Evolutionary conservation across 768 basidiomycete genomes (phyloP).

Genomic region (Pluteus cervinus): DNA sequence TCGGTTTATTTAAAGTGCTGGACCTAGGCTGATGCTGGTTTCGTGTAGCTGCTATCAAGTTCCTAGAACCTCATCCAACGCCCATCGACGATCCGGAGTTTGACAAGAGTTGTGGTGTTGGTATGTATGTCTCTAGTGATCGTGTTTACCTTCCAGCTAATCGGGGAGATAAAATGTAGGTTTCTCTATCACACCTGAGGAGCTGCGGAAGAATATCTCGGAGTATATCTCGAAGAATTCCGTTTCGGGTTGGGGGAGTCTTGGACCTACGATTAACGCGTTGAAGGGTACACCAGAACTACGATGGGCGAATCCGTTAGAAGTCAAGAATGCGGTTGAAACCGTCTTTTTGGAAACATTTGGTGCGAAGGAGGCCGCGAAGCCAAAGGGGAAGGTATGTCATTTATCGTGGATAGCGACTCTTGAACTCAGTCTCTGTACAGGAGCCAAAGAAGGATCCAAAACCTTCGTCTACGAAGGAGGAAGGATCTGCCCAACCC

Average conservation of each 20-base stretch:
- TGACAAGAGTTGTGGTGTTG: conserved; percentile 79
- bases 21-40: conserved; percentile 9
- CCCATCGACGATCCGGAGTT: conserved; percentile 70
- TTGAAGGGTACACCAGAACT: conserved; percentile 57
- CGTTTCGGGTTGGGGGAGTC: conserved; percentile 66
- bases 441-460: conserved; percentile 49
- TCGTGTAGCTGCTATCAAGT: conserved; percentile 66
- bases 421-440: background rate
- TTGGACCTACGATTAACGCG: conserved; percentile 61
- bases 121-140: conserved; percentile 38
- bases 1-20: conserved; percentile 2
- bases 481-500: conserved; percentile 23
- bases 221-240: conserved; percentile 51
- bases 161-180: conserved; percentile 41
- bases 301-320: conserved; percentile 80
- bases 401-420: background rate
- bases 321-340: conserved; percentile 80
- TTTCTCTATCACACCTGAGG: conserved; percentile 65
- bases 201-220: conserved; percentile 51
- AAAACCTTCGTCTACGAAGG: conserved; percentile 20
- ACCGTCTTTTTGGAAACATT: conserved; percentile 59
- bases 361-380: conserved; percentile 64
- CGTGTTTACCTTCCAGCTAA: conserved; percentile 1
- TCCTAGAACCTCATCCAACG: conserved; percentile 49
- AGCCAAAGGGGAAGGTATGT: conserved; percentile 60